Base-by-base conservation (phyloP, 129 eudicot species). In the Ambrosia trifida region DNA sequence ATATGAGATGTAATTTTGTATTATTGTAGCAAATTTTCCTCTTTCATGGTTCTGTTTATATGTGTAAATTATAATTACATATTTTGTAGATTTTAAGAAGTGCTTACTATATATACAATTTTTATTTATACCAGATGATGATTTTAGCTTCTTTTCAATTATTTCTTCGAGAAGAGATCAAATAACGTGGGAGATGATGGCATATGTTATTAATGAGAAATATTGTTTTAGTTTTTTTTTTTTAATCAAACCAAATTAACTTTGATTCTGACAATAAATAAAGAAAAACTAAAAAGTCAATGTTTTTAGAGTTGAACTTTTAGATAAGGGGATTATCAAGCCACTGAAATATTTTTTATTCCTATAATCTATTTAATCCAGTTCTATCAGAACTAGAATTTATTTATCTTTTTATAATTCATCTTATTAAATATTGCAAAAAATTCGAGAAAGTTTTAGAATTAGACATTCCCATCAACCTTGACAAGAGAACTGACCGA, bases 141-240 rank as follows among this genome's bases (percentile, higher is more conserved):
- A 54, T 70, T 64, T 62, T 20, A 53, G 18, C 54, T 10, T 12
- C 24, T 3, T 50, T 40, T 38, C 28, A 24, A 24, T 24, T 32
- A 16, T 50, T 11, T 17, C n/a, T 11, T 50, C 20, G 17, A 69
- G 76, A 69, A 47, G 45, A 62, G 54, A 38, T 49, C 56, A 64
- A 75, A 41, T 66, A 51, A 38, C 76, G 72, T 77, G 76, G 46
- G 65, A 36, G 81, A 70, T 77, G 52, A 61, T 70, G 81, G 66
- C 14, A 16, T 69, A 67, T 67, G 33, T 24, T 74, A 51, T 40
- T 43, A 20, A 46, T 32, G 4, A 6, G 35, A 2, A 17, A 71
- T 46, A 35, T 60, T 0, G 43, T 5, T 5, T 5, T 38, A 38
- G 28, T 19, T 62, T 60, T 31, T 19, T 62, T 60, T 31, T 28